phyloP scores from a whole-genome alignment of 257 asterid species.

The Gynochthodes officinalis region DNA sequence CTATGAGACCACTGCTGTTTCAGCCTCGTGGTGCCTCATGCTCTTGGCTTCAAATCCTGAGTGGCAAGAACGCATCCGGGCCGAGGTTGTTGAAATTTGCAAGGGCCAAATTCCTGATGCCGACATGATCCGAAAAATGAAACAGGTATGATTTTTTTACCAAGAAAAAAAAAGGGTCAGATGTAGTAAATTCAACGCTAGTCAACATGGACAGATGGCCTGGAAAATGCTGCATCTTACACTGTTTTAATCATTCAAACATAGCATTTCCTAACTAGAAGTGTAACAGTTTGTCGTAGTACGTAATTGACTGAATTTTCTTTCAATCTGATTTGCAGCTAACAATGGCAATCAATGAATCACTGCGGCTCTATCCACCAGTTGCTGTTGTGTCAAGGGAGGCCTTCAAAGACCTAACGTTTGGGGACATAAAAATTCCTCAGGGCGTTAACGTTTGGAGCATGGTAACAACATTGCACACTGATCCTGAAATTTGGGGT shows the following conservation, averaged over 20 bases:
- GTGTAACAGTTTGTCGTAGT: no score
- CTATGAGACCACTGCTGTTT: constrained; percentile 58
- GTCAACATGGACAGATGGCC: no score
- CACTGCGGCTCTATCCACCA: constrained; percentile 55
- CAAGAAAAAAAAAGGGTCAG: no score
- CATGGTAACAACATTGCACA: constrained; percentile 34
- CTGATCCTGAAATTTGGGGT: constrained; percentile 52
- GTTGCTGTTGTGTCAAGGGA: constrained; percentile 47
- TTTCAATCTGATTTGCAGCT: constrained; percentile 33
- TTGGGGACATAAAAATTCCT: constrained; percentile 36
- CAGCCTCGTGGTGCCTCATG: constrained; percentile 66
- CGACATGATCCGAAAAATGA: constrained; percentile 52
- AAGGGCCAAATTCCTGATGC: constrained; percentile 39
- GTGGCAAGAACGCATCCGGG: constrained; percentile 48
- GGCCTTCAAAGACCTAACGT: constrained; percentile 44
- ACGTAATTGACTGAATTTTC: no score
- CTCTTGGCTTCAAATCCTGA: constrained; percentile 48
- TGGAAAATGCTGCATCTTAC: no score
- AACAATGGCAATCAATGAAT: constrained; percentile 50
- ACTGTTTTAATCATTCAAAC: no score
- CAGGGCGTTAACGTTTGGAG: constrained; percentile 51
- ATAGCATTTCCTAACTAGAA: no score
- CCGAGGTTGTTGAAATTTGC: constrained; percentile 40
- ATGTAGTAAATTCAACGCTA: no score
- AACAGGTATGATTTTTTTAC: no score